Conservation (phyloP, 768 basidiomycete genomes). For the Naganishia onofrii region DNA sequence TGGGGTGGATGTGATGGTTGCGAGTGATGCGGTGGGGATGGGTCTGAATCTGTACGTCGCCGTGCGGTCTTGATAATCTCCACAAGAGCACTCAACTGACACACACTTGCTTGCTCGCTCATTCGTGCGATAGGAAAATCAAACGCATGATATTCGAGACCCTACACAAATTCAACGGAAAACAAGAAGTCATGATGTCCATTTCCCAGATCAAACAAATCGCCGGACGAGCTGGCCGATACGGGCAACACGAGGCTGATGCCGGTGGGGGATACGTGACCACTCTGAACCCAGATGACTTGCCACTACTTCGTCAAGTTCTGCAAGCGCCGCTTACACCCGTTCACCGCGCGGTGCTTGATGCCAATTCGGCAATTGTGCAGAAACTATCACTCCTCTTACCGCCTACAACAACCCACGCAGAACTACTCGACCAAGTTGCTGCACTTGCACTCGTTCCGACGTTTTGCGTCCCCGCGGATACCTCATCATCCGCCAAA, state of each 20-base stretch:
- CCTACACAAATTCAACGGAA: slow-evolving; percentile 66
- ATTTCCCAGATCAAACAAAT: slow-evolving; percentile 87
- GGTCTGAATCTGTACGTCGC: slow-evolving; percentile 80
- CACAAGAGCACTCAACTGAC: too few species aligned
- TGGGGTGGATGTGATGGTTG: slow-evolving; percentile 84
- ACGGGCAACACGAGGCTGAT: slow-evolving; percentile 60
- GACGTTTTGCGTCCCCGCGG: slow-evolving; percentile 44
- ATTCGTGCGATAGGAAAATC: slow-evolving; percentile 71
- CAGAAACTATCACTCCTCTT: slow-evolving; percentile 48
- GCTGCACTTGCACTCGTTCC: slow-evolving; percentile 43
- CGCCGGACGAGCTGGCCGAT: slow-evolving; percentile 88
- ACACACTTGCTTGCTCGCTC: background rate
- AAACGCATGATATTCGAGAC: slow-evolving; percentile 76
- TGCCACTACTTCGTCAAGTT: slow-evolving; percentile 62
- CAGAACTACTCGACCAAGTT: slow-evolving; percentile 49
- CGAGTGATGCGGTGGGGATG: slow-evolving; percentile 95
- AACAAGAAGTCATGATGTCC: slow-evolving; percentile 57
- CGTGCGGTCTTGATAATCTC: too few species aligned
- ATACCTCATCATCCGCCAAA: slow-evolving; percentile 24
- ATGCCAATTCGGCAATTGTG: slow-evolving; percentile 40
- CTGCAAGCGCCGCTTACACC: slow-evolving; percentile 59
- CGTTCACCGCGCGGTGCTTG: slow-evolving; percentile 60
- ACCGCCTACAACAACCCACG: slow-evolving; percentile 47
- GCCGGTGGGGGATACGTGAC: slow-evolving; percentile 67
- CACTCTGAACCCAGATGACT: slow-evolving; percentile 64